phyloP scores from a whole-genome alignment of 108 stramenopile species.

The Seminavis robusta region DNA sequence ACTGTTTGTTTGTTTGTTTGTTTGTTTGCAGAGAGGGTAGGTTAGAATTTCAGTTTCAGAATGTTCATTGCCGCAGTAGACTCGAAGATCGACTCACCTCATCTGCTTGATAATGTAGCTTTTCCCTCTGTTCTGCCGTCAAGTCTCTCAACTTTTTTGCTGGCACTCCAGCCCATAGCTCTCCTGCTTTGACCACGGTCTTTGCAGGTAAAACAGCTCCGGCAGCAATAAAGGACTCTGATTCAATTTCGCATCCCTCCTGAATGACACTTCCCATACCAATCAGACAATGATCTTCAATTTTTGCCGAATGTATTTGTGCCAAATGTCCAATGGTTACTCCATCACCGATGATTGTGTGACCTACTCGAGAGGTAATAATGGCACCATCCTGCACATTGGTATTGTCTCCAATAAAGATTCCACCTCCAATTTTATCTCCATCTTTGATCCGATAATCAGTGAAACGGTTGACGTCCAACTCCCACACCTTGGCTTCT shows the following conservation, averaged over 20 bases:
- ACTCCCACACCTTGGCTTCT: conserved; percentile 19
- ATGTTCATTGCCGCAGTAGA: neutral
- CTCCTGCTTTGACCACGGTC: conserved; percentile 57
- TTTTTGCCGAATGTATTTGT: conserved; percentile 74
- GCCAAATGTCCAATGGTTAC: conserved; percentile 86
- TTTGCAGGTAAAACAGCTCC: conserved; percentile 66
- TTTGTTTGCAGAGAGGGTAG: neutral
- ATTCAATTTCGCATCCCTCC: conserved; percentile 53
- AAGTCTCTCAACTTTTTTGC: conserved; percentile 80
- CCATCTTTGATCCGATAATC: conserved; percentile 2
- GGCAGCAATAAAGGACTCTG: conserved; percentile 76
- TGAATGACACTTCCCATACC: conserved; percentile 80
- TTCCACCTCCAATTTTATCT: conserved; percentile 57
- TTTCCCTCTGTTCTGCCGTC: conserved; percentile 55
- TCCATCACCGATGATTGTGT: conserved; percentile 71
- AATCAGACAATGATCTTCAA: conserved; percentile 78
- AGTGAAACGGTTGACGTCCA: conserved; percentile 9
- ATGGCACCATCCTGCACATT: conserved; percentile 87
- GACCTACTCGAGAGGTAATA: conserved; percentile 57
- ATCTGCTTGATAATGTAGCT: conserved; percentile 67
- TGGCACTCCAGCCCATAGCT: conserved; percentile 85
- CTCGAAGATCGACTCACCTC: conserved; percentile 14
- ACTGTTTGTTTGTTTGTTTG: conserved; percentile 19
- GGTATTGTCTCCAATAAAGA: conserved; percentile 74
- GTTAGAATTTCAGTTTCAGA: conserved; percentile 5